Conservation (phyloP, 78 protist species). For the slime mould (Dictyostelium discoideum) region DNA sequence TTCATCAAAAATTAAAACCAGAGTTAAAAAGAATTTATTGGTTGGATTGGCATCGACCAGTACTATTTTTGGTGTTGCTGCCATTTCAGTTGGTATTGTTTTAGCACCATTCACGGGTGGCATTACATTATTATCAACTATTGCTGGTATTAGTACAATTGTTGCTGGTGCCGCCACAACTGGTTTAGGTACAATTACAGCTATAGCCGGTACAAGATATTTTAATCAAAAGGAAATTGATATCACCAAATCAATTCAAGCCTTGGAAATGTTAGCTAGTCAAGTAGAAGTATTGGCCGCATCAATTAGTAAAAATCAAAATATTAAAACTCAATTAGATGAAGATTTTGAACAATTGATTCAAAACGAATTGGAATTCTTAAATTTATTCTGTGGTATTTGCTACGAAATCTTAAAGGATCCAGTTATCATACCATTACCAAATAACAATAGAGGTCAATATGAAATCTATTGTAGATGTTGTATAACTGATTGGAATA, state of each 20-base stretch:
- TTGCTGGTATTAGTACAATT: neutral
- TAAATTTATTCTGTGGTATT: neutral
- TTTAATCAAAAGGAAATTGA: neutral
- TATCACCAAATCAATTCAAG: neutral
- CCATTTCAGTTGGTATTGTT: neutral
- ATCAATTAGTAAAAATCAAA: neutral
- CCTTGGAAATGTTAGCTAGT: neutral
- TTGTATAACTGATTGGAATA: neutral
- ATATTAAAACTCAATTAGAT: neutral
- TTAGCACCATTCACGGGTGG: neutral
- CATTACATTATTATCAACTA: neutral
- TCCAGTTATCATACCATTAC: neutral
- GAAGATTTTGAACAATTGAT: neutral
- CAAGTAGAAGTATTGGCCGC: neutral
- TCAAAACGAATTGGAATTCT: neutral
- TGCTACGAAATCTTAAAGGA: neutral
- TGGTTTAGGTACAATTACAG: neutral
- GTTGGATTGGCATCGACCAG: neutral
- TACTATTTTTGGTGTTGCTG: neutral
- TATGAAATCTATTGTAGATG: neutral
- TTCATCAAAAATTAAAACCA: neutral
- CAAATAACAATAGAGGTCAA: neutral
- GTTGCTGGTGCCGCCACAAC: neutral
- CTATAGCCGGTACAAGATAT: neutral
- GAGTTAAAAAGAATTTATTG: neutral